Evolutionary conservation across 805 yeast species (phyloP), one percentile per base, ranked within the genome.

Genomic region (Pichia californica): DNA sequence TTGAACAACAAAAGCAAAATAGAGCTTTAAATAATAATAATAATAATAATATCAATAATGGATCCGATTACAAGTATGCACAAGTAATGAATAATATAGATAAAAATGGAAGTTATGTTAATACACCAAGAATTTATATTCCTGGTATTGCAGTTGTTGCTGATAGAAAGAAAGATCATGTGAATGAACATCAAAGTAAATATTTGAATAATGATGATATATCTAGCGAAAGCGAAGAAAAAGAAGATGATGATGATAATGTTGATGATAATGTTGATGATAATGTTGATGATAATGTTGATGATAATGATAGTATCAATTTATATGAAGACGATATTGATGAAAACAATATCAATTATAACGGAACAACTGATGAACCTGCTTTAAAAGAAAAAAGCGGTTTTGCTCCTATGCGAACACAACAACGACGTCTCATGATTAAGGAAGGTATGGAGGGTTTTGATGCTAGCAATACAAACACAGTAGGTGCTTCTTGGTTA

Each of bases 1-100:
- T 41, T 41, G 44, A 35, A 9, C 32, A 34, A 19, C 38, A 40
- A 14, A 19, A 23, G 3, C 30, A 31, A 27, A 38, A 35, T 13
- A 29, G 20, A 8, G 21, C 23, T 26, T 31, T 25, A 16, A n/a
- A 34, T 8, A 23, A 36, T 7, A 16, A 33, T 20, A 6, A 7
- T n/a, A 6, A 19, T 23, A n/a, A n/a, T 4, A 23, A 7, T 14
- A 18, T 6, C 4, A 16, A 14, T 20, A 20, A 15, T 25, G 11
- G 26, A 20, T 19, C 4, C 25, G 7, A 16, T 23, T 7, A 5
- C 4, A 18, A n/a, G 19, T 5, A 33, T 5, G 13, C 5, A 23
- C 23, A n/a, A 33, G 8, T 21, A 21, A 6, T 21, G 25, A 21
- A 27, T 27, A 27, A 27, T 27, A 11, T 27, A 7, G 29, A 27